Conservation (phyloP, 345 rosid species). For the Boechera stricta region DNA sequence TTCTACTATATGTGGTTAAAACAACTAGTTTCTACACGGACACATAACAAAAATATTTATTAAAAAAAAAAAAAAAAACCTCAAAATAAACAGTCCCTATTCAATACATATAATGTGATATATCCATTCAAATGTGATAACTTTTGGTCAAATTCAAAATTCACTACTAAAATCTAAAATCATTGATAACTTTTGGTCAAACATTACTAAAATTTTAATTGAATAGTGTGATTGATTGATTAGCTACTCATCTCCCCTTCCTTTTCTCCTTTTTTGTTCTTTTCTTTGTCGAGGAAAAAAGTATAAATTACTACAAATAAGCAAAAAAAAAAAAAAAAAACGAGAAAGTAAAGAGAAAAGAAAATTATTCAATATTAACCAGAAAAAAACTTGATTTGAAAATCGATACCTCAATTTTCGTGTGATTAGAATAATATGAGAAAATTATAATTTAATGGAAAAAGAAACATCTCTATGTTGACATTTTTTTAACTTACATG, state of each 20-base stretch:
- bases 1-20: background rate
- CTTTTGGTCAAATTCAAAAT: slow-evolving; percentile 23
- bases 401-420: background rate
- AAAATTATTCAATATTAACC: background rate
- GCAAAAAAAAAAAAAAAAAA: background rate
- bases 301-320: background rate
- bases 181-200: slow-evolving; percentile 45
- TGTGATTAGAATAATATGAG: background rate
- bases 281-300: background rate
- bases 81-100: background rate
- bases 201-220: slow-evolving; percentile 7
- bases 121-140: background rate
- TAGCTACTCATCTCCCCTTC: background rate
- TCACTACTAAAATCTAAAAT: slow-evolving; percentile 4
- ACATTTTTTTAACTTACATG: background rate
- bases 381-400: background rate
- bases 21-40: background rate
- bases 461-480: background rate
- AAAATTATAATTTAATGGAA: background rate
- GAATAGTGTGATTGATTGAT: slow-evolving; percentile 31
- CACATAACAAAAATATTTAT: background rate
- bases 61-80: background rate
- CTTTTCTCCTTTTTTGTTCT: slow-evolving; percentile 9
- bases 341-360: slow-evolving; percentile 4
- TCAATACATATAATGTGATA: background rate